Conservation (phyloP, 78 protist genomes). For the Paratrimastix pyriformis region DNA sequence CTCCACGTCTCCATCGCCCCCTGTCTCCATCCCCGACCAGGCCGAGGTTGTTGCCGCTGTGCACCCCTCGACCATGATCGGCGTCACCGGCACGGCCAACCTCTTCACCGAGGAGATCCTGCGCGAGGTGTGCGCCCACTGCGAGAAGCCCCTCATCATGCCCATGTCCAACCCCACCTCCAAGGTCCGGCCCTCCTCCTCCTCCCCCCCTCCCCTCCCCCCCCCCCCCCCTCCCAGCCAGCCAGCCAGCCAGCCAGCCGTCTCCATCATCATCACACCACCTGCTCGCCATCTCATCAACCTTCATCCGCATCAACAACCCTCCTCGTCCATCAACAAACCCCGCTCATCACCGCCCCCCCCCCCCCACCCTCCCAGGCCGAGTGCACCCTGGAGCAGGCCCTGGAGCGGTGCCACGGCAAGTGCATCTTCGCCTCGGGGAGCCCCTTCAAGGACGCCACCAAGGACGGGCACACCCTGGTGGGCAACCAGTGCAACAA, state of each 20-base stretch:
- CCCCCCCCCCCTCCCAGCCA: no score
- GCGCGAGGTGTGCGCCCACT: constrained; percentile 23
- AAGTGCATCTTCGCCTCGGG: constrained; percentile 75
- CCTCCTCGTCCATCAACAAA: constrained; percentile 22
- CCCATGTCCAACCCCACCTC: constrained; percentile 80
- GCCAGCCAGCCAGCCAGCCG: no score
- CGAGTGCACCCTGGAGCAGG: constrained; percentile 80
- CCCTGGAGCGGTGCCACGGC: constrained; percentile 70
- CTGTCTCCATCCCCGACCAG: no score
- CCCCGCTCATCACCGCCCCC: constrained; percentile 84
- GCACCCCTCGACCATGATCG: constrained; percentile 78
- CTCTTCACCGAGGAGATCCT: constrained; percentile 65
- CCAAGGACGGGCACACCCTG: not conserved
- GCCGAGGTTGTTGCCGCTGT: constrained; percentile 41
- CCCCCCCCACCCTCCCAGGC: constrained; percentile 74
- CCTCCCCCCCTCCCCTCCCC: no score
- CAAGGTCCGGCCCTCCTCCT: no score
- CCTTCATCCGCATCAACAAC: no score
- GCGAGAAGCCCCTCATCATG: constrained; percentile 75
- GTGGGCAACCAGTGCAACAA: constrained; percentile 61
- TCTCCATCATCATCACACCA: no score
- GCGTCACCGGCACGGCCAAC: constrained; percentile 62
- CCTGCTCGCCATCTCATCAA: no score
- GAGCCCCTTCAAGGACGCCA: constrained; percentile 63
- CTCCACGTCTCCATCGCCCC: no score